These are phyloP conservation scores for Crucibulum laeve DNA, from an alignment of 768 basidiomycete species.

Conservation along the genomic window DNA sequence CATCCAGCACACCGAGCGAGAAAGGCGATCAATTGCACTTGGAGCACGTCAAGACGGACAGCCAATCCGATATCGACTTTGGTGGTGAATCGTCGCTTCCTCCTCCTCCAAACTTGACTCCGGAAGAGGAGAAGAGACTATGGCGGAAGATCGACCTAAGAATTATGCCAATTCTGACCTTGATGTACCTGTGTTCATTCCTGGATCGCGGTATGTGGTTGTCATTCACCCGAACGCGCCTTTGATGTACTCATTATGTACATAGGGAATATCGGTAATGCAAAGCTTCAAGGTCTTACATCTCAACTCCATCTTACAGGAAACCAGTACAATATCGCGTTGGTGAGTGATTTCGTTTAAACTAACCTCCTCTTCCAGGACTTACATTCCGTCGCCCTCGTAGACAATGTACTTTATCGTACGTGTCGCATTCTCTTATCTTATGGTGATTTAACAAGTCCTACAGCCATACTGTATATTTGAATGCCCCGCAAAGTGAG, in stretches of 20 bases:
- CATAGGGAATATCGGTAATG: conserved; percentile 67
- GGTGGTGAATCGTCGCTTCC: conserved; percentile 41
- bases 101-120: conserved; percentile 39
- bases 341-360: conserved; percentile 32
- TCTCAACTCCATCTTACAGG: conserved; percentile 52
- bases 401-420: conserved; percentile 74
- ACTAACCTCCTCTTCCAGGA: background rate
- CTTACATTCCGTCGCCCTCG: background rate
- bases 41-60: too few relatives aligned
- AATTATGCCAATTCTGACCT: conserved; percentile 51
- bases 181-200: conserved; percentile 62
- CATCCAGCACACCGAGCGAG: too few relatives aligned
- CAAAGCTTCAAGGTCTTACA: conserved; percentile 57
- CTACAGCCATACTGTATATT: conserved; percentile 58
- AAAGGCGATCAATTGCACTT: too few relatives aligned
- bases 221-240: background rate
- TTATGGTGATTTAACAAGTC: background rate
- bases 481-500: conserved; percentile 69
- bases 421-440: conserved; percentile 13
- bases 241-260: background rate
- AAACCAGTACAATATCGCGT: conserved; percentile 60
- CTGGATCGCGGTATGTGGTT: conserved; percentile 53
- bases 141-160: conserved; percentile 57
- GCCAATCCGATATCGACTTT: conserved; percentile 32
- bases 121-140: conserved; percentile 45